phyloP scores from a whole-genome alignment of 2,329 filamentous ascomycete species.

The Apiospora hydei region DNA sequence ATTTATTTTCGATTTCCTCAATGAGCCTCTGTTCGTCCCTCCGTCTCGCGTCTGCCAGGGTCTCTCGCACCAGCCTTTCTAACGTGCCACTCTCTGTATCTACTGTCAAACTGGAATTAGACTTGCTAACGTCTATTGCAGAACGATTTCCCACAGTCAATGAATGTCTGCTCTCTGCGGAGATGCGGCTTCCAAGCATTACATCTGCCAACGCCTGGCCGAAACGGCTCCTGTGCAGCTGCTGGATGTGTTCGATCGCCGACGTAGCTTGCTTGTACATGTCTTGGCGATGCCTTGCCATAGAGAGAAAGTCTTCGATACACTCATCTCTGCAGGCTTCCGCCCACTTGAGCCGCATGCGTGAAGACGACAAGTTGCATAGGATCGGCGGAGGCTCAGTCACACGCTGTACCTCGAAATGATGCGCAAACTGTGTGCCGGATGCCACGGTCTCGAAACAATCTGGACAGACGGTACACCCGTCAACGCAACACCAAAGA shows the following conservation, averaged over 20 bases:
- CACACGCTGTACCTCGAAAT: not conserved
- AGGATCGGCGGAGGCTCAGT: not conserved
- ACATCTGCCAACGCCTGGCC: not conserved
- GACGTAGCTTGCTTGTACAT: slow-evolving; percentile 3
- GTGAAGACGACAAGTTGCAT: slow-evolving; percentile 19
- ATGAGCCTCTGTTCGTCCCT: not conserved
- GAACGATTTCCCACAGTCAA: not conserved
- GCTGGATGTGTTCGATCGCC: slow-evolving; percentile 7
- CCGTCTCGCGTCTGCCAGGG: not conserved
- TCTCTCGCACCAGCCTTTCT: not conserved
- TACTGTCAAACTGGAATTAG: not conserved
- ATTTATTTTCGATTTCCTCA: not conserved
- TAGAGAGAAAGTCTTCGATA: slow-evolving; percentile 15
- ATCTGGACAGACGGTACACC: slow-evolving; percentile 23
- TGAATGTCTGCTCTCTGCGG: not conserved
- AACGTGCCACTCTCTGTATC: not conserved
- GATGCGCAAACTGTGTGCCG: not conserved
- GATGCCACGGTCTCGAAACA: slow-evolving; percentile 22
- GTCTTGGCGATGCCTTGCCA: not conserved
- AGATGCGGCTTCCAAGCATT: not conserved
- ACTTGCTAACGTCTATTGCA: not conserved
- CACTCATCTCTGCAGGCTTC: slow-evolving; percentile 6
- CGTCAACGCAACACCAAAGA: not conserved
- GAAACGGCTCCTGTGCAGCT: not conserved
- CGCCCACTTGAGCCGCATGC: slow-evolving; percentile 18